Conservation (phyloP, 306 rosid genomes). For the Luffa acutangula region DNA sequence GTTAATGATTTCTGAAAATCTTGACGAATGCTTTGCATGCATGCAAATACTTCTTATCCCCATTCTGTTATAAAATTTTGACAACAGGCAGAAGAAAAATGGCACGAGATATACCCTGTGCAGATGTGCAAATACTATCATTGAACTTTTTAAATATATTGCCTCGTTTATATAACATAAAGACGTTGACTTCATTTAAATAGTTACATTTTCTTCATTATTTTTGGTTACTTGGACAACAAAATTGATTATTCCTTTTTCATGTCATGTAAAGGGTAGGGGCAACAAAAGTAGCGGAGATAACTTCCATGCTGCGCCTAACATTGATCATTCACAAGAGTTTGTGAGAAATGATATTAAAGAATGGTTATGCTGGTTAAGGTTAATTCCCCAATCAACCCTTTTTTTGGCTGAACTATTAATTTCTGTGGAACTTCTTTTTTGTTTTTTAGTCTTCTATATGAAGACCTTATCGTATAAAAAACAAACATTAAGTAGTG, state of each 20-base stretch:
- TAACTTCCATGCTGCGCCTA: constrained; percentile 94
- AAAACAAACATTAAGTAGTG: background rate
- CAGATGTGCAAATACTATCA: background rate
- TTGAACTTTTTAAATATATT: background rate
- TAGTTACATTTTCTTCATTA: background rate
- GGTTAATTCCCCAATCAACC: constrained; percentile 26
- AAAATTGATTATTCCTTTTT: constrained; percentile 12
- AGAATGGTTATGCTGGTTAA: constrained; percentile 91
- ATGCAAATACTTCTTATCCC: background rate
- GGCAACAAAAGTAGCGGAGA: constrained; percentile 97
- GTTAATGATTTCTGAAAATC: background rate
- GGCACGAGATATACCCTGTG: background rate
- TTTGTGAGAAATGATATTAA: constrained; percentile 89
- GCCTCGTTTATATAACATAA: background rate
- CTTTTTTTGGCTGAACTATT: background rate
- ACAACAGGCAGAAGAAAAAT: background rate
- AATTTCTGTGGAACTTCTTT: background rate
- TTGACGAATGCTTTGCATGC: background rate
- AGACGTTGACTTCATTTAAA: background rate
- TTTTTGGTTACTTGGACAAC: constrained; percentile 8
- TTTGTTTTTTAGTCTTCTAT: background rate
- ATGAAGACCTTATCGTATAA: background rate
- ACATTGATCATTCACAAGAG: constrained; percentile 99
- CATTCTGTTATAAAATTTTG: background rate
- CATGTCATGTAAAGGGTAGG: constrained; percentile 45